Evolutionary conservation across 768 basidiomycete genomes (phyloP), one percentile per base, ranked within the genome.

Genomic region (Podaxis sp.): DNA sequence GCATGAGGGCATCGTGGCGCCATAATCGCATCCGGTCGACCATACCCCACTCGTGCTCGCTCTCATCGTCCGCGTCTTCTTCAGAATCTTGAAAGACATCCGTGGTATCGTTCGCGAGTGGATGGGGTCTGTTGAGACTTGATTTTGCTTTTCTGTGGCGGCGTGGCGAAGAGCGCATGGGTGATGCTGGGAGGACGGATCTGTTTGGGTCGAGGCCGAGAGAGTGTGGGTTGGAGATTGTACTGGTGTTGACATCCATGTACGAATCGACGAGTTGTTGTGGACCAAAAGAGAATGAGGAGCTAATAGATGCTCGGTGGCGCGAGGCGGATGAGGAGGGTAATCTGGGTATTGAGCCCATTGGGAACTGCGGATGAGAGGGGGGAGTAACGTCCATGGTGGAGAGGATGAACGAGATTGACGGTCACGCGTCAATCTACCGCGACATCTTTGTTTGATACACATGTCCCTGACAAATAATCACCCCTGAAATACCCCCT

Each of bases 1-100:
- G 97, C 88, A 96, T 95, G 66, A 99, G 84, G 46, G 97, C 96
- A 77, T 98, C 97, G 70, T 98, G 96, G 46, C 97, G 80, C 96
- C 96, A 98, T 49, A 94, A 77, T 62, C 97, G 82, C 94, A 99
- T 96, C 33, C 96, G 85, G 76, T 98, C 96, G 2, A 98, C 87
- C 81, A 93, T 88, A 1, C 87, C 86, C 93, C 92, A 95, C 66
- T 90, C 87, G 51, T 83, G 80, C 46, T 82, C 82, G 41, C 80
- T 81, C 38, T 84, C 79, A 41, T 83, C 85, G 51, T 86, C 83
- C 22, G 80, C 85, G 57, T 81, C 84, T 61, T 83, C 87, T 13
- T 81, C 83, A 22, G 83, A 80, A 65, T 90, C 88, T 60, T 88
- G 85, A 64, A 91, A 92, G 13, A 91, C 85, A 69, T 90, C 89